Percentiles rank a stretch among this genome's conserved stretches.
These are phyloP conservation scores for Pyricularia sp. DNA, from an alignment of 2,329 filamentous ascomycete species.

Conservation along the genomic window DNA sequence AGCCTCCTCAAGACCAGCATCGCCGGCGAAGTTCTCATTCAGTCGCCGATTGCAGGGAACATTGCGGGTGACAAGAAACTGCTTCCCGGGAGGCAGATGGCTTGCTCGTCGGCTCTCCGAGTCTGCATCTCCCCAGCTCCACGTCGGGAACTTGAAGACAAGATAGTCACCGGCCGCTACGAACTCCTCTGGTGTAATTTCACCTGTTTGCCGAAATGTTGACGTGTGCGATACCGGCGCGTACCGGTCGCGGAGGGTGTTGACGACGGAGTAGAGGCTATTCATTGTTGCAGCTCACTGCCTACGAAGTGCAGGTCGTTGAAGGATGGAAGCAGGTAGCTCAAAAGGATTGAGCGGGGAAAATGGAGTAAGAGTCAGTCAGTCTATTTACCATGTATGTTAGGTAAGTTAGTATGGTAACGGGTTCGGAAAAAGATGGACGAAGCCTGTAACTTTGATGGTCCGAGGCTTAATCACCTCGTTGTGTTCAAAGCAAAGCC, in stretches of 20 bases:
- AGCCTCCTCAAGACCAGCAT: constrained; percentile 77
- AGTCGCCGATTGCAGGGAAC: constrained; percentile 89
- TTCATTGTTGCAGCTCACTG: constrained; percentile 52
- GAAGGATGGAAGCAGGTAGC: background rate
- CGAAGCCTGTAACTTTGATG: background rate
- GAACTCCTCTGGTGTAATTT: constrained; percentile 97
- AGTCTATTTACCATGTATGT: background rate
- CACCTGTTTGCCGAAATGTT: constrained; percentile 85
- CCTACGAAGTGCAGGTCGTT: background rate
- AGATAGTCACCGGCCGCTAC: constrained; percentile 92
- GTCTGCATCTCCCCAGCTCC: constrained; percentile 91
- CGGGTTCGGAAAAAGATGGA: background rate
- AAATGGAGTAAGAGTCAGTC: background rate
- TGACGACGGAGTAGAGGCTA: constrained; percentile 77
- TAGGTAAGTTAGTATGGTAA: background rate
- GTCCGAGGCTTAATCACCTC: background rate
- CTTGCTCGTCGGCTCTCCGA: constrained; percentile 66
- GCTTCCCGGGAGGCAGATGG: constrained; percentile 81
- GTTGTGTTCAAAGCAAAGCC: background rate
- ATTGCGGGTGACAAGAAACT: constrained; percentile 89
- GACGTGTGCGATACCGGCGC: constrained; percentile 84
- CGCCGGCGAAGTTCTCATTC: constrained; percentile 86
- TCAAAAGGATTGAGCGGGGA: background rate
- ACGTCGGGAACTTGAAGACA: constrained; percentile 97
- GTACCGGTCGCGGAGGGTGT: constrained; percentile 84